These are phyloP conservation scores for Sanghuangporus weigelae DNA, from an alignment of 1,284 basidiomycete genomes.

Conservation along the genomic window DNA sequence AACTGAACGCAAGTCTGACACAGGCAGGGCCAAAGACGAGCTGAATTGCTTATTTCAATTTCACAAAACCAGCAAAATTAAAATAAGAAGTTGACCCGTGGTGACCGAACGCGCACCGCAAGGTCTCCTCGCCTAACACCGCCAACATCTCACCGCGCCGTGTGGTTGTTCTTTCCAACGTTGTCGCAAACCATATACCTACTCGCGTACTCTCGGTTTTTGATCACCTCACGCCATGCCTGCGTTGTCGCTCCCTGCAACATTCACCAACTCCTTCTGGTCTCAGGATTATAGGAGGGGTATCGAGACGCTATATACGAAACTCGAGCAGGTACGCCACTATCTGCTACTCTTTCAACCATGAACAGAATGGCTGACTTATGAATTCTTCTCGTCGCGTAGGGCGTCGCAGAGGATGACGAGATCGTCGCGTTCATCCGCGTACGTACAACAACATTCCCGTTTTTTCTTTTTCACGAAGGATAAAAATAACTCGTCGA, in stretches of 20 bases:
- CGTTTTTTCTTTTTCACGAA: not conserved
- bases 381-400: not conserved
- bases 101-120: conserved; percentile 1
- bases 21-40: no score
- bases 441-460: conserved; percentile 37
- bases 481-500: conserved; percentile 9
- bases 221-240: conserved; percentile 47
- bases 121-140: not conserved
- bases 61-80: not conserved
- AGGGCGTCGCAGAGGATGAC: conserved; percentile 76
- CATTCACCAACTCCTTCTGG: conserved; percentile 91
- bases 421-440: conserved; percentile 79
- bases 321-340: conserved; percentile 68
- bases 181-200: not conserved
- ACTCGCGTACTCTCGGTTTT: not conserved
- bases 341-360: not conserved
- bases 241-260: conserved; percentile 77
- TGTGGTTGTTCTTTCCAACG: not conserved
- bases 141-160: not conserved
- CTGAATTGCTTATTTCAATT: no score
- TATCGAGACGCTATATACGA: conserved; percentile 68
- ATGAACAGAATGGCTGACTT: conserved; percentile 18
- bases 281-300: conserved; percentile 82
- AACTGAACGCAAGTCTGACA: no score
- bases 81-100: not conserved